phyloP scores from a whole-genome alignment of 2,329 filamentous ascomycete species.

The Tricladium varicosporioides region DNA sequence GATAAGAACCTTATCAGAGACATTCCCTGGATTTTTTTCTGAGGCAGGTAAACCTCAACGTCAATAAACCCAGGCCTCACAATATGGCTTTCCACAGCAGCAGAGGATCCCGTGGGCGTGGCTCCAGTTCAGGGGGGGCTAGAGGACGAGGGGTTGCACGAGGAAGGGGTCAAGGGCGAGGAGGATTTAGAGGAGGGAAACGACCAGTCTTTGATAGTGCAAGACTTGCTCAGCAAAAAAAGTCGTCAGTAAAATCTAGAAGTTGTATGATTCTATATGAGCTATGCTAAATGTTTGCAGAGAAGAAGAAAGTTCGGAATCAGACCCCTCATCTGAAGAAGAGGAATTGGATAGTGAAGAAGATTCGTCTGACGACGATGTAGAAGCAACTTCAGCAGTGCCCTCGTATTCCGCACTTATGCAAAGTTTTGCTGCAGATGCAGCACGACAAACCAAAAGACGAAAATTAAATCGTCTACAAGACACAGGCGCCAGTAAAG shows the following conservation, averaged over 20 bases:
- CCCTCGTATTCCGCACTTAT: slow-evolving; percentile 58
- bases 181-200: slow-evolving; percentile 32
- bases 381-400: slow-evolving; percentile 36
- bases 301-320: slow-evolving; percentile 31
- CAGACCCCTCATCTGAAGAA: slow-evolving; percentile 38
- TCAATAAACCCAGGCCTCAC: not conserved
- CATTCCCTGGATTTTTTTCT: not conserved
- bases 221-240: slow-evolving; percentile 46
- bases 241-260: slow-evolving; percentile 25
- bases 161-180: slow-evolving; percentile 33
- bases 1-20: not conserved
- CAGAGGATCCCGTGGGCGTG: slow-evolving; percentile 23
- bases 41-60: not conserved
- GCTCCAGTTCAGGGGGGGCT: slow-evolving; percentile 21
- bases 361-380: slow-evolving; percentile 45
- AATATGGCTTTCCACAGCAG: slow-evolving; percentile 18
- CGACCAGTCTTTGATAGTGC: slow-evolving; percentile 45
- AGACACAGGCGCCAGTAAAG: slow-evolving; percentile 14
- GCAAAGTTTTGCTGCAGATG: slow-evolving; percentile 51
- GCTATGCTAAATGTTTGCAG: slow-evolving; percentile 12
- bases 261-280: not conserved
- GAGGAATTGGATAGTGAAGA: slow-evolving; percentile 44
- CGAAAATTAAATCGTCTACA: slow-evolving; percentile 48
- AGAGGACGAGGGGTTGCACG: slow-evolving; percentile 24
- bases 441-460: slow-evolving; percentile 50